A percentile compares a stretch with the other conserved stretches of the same genome.
These are phyloP conservation scores for Puccinia novopanici DNA, from an alignment of 1,284 basidiomycete species.

Conservation along the genomic window DNA sequence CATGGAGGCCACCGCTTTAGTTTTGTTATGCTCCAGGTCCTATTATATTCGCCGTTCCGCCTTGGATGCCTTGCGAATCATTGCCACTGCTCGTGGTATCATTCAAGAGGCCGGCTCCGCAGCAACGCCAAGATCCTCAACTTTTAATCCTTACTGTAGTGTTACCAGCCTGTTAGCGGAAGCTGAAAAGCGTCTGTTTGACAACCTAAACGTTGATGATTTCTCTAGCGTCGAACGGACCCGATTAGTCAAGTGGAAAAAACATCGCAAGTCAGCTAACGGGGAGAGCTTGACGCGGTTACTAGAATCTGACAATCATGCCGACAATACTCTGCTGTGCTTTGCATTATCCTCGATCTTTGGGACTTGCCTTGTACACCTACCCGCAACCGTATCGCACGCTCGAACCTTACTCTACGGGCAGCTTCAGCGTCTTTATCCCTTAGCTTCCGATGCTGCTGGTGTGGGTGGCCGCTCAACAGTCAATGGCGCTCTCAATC, in stretches of 20 bases:
- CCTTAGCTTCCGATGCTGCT: slow-evolving; percentile 46
- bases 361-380: slow-evolving; percentile 26
- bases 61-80: slow-evolving; percentile 47
- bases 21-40: slow-evolving; percentile 46
- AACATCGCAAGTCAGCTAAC: slow-evolving; percentile 41
- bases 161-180: slow-evolving; percentile 36
- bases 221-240: slow-evolving; percentile 39
- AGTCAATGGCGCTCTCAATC: slow-evolving; percentile 35
- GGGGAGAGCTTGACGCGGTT: slow-evolving; percentile 40
- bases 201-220: slow-evolving; percentile 29
- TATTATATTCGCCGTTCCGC: slow-evolving; percentile 44
- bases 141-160: slow-evolving; percentile 21
- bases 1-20: slow-evolving; percentile 43
- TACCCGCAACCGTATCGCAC: slow-evolving; percentile 44
- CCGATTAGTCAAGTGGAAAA: slow-evolving; percentile 44
- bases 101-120: slow-evolving; percentile 32
- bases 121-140: slow-evolving; percentile 39
- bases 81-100: slow-evolving; percentile 41
- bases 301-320: slow-evolving; percentile 45
- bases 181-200: slow-evolving; percentile 43
- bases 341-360: slow-evolving; percentile 46
- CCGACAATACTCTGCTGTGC: slow-evolving; percentile 42
- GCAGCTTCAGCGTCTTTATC: slow-evolving; percentile 51
- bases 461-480: slow-evolving; percentile 43
- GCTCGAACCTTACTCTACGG: slow-evolving; percentile 42